These are phyloP conservation scores for Ensete ventricosum DNA, from an alignment of 176 grass and related monocot species.

Conservation along the genomic window DNA sequence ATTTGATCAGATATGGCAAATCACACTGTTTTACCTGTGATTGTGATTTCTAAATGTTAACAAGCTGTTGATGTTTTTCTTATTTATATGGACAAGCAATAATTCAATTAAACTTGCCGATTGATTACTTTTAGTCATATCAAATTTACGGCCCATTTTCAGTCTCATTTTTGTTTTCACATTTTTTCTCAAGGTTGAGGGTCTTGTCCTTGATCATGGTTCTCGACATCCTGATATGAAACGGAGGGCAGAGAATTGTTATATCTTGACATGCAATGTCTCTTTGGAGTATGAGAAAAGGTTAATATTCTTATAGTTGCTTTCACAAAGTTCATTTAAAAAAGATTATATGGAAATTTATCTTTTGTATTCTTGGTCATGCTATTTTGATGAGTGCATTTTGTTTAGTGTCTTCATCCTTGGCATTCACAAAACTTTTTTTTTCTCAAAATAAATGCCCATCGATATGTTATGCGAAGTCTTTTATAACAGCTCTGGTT, in stretches of 20 bases:
- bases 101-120: background rate
- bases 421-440: too few species aligned
- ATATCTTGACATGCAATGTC: constrained; percentile 90
- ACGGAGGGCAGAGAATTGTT: constrained; percentile 84
- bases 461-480: background rate
- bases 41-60: background rate
- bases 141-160: too few species aligned
- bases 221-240: constrained; percentile 98
- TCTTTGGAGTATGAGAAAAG: constrained; percentile 98
- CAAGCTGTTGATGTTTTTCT: background rate
- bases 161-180: background rate
- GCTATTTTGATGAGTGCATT: too few species aligned
- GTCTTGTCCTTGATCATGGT: constrained; percentile 90
- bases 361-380: background rate
- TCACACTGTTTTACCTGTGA: too few species aligned
- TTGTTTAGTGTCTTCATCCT: too few species aligned
- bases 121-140: background rate
- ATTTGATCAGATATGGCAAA: background rate
- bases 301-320: constrained; percentile 8
- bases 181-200: constrained; percentile 49
- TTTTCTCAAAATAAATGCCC: too few species aligned
- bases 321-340: background rate
- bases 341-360: too few species aligned
- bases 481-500: background rate
- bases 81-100: background rate